Conservation (phyloP, 306 rosid species). For the Dalbergia cochinchinensis region DNA sequence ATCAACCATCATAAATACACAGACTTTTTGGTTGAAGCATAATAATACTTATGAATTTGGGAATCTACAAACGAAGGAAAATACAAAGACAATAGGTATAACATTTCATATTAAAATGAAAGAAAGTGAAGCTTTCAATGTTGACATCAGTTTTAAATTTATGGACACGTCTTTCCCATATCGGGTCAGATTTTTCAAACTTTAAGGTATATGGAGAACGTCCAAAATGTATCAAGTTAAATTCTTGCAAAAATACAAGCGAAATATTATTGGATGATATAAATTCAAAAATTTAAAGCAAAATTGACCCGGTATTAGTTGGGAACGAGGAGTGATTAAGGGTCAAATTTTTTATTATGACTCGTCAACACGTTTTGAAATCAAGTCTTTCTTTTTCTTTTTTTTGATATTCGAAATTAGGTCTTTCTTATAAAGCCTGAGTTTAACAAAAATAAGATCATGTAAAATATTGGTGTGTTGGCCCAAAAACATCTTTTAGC, state of each 20-base stretch:
- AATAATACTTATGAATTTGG: neutral
- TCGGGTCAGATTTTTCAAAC: neutral
- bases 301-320: neutral
- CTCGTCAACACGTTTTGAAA: neutral
- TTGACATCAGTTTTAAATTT: neutral
- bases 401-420: no score
- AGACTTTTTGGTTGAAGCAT: neutral
- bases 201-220: neutral
- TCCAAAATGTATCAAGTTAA: neutral
- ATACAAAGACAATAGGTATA: neutral
- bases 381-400: no score
- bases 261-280: neutral
- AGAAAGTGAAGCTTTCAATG: neutral
- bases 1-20: constrained; percentile 10
- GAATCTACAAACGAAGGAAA: neutral
- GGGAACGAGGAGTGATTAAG: neutral
- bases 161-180: neutral
- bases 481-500: no score
- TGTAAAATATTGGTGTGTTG: no score
- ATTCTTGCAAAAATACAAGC: neutral
- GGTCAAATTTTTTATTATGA: neutral
- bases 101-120: neutral
- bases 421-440: no score
- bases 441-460: no score
- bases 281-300: neutral